Base-by-base conservation (phyloP, 176 grass and related monocot genomes). In the Bromus sterilis region DNA sequence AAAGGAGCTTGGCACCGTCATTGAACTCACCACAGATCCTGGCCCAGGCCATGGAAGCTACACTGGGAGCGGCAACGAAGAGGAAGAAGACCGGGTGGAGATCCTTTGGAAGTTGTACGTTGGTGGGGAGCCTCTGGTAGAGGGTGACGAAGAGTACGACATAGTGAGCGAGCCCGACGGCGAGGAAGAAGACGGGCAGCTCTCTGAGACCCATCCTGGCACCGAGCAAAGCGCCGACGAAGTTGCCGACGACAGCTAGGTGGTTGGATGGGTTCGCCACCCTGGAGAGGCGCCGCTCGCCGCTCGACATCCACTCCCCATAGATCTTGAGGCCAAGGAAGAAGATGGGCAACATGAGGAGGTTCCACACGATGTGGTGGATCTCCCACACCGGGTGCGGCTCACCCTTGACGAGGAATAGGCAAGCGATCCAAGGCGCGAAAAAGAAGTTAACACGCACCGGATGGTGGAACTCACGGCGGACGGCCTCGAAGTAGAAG, bases 401-500 rank as follows among this genome's bases (percentile, higher is more conserved):
- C 24, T 74, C 0, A 5, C 84, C 87, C 77, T 97, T 88, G 6
- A 93, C 59, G 9, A 97, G 87, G 16, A 93, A 81, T 2, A 97
- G 89, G 69, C 84, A 87, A 4, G 91, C 88, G 56, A 97, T 93
- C 89, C 87, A 97, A 0, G 94, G 94, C 3, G 89, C 89, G 63
- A 91, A 97, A 84, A 97, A 90, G 83, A 93, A 97, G 81, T 97
- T 97, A 66, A 91, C 83, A 15, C 94, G 91, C 11, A 97, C 87
- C 4, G 92, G 94, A 69, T 97, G 94, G 30, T 83, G 56, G 84
- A 90, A 93, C 79, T 97, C 91, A 51, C 89, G 86, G 2, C 75
- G 80, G 6, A 97, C 86, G 7, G 71, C 80, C 31, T 91, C 84
- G 28, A 82, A 85, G 82, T 89, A 98, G 74, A 98, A 92, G 12